Evolutionary conservation across 352 stramenopile genomes (phyloP).

Genomic region (Globisporangium echinulatum): DNA sequence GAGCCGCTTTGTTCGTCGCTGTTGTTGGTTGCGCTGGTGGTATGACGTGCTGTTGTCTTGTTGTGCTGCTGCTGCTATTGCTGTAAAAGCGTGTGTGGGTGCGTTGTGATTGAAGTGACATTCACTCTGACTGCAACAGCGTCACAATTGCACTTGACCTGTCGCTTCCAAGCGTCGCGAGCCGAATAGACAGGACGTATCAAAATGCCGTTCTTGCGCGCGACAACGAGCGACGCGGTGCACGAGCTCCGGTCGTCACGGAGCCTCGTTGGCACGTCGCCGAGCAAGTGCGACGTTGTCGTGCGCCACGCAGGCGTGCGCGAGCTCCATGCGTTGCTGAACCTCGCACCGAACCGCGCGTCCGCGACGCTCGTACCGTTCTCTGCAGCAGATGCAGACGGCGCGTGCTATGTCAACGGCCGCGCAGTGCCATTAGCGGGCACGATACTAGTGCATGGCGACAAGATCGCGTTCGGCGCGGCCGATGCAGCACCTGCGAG

Average conservation of each 20-base stretch:
- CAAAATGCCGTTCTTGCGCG: slow-evolving; percentile 41
- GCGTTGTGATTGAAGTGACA: too few relatives aligned
- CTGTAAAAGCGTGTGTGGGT: too few relatives aligned
- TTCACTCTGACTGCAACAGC: too few relatives aligned
- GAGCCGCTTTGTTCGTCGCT: not conserved
- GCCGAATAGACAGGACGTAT: not conserved
- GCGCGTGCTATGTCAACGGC: slow-evolving; percentile 50
- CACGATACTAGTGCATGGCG: slow-evolving; percentile 43
- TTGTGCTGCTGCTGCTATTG: too few relatives aligned
- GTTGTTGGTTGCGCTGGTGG: too few relatives aligned
- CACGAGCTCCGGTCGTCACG: slow-evolving; percentile 53
- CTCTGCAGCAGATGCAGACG: slow-evolving; percentile 18
- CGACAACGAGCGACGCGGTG: not conserved
- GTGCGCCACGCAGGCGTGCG: slow-evolving; percentile 28
- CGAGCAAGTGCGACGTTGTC: slow-evolving; percentile 53
- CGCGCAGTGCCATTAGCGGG: slow-evolving; percentile 30
- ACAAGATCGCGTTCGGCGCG: slow-evolving; percentile 47
- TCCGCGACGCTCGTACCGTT: slow-evolving; percentile 51
- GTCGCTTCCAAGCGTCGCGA: too few relatives aligned
- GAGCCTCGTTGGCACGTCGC: slow-evolving; percentile 44
- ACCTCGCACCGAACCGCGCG: slow-evolving; percentile 25
- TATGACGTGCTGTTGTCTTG: not conserved
- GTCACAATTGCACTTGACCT: too few relatives aligned
- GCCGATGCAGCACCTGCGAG: slow-evolving; percentile 17
- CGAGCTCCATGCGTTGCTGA: slow-evolving; percentile 56